Evolutionary conservation across 2,329 filamentous ascomycete species (phyloP), one percentile per base, ranked within the genome.

Genomic region (Seiridium cupressi): DNA sequence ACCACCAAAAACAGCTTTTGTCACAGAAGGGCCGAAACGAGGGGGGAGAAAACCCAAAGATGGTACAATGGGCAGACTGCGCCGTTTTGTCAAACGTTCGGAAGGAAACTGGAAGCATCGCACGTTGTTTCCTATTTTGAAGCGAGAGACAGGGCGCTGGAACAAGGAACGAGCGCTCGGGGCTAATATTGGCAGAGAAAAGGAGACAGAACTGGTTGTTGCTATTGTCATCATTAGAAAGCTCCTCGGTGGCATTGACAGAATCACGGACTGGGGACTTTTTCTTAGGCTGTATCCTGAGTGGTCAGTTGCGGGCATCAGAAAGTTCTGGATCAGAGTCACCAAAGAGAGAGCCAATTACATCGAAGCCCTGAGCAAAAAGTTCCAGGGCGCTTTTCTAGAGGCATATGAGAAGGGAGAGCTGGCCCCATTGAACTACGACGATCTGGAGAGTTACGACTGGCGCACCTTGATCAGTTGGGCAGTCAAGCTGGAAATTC

Each of bases 381-480:
- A 85, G 53, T 91, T 94, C 63, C 87, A 90, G 66, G 77, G 84
- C 13, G 80, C 78, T 6, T 91, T 91, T 65, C 74, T 92, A 5
- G 73, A 79, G 51, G 89, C 89, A 0, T 92, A 92, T 64, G 83
- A 87, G 64, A 79, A 78, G 1, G 82, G 82, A 7, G 81, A 88
- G 62, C 65, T 93, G 1, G 81, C 86, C 1, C 72, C 78, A 2
- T 78, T 93, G 26, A 78, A 92, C 69, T 90, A 84, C 64, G 80
- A 90, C 55, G 75, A 89, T 51, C 79, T 87, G 0, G 72, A 82
- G 44, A 80, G 81, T 1, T 92, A 91, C 61, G 88, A 93, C 68
- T 93, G 91, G 89, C 74, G 78, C 8, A 73, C 71, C 4, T 73
- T 93, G 5, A 82, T 93, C 51, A 78, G 82, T 42, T 94, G 91